Evolutionary conservation across 495 filamentous ascomycete genomes (phyloP).

Genomic region (Rostrohypoxylon terebratum): DNA sequence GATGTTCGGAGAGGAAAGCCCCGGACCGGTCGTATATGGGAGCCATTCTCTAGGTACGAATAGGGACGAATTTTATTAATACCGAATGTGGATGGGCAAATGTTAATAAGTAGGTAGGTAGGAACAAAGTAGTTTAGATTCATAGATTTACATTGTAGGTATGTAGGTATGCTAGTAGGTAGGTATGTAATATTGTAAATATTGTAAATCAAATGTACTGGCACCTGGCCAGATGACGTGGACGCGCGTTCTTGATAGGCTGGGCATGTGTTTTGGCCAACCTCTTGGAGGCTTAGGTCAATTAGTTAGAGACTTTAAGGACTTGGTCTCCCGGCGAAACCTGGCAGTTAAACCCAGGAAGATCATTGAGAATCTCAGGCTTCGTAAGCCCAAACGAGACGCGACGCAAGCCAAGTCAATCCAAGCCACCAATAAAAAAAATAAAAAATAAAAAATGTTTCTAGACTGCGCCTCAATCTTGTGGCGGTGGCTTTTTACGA

Average conservation of each 20-base stretch:
- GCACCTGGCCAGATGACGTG: constrained; percentile 42
- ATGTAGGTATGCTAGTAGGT: too few relatives aligned
- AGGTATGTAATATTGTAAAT: constrained; percentile 6
- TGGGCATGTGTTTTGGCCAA: constrained; percentile 5
- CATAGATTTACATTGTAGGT: too few relatives aligned
- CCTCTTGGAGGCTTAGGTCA: not conserved
- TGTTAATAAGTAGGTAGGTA: too few relatives aligned
- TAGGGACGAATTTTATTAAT: not conserved
- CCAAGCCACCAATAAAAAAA: too few relatives aligned
- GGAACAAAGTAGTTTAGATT: too few relatives aligned
- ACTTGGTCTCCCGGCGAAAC: not conserved
- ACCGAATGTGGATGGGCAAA: constrained; percentile 6
- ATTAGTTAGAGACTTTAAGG: not conserved
- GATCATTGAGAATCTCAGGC: not conserved
- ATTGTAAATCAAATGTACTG: constrained; percentile 14
- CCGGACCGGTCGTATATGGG: constrained; percentile 34
- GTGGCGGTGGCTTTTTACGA: constrained; percentile 31
- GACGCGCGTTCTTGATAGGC: constrained; percentile 36
- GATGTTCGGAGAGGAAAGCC: constrained; percentile 33
- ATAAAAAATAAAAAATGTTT: not conserved
- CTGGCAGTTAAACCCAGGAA: not conserved
- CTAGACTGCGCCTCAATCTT: constrained; percentile 22
- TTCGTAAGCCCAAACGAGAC: constrained; percentile 26
- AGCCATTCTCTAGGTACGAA: constrained; percentile 31
- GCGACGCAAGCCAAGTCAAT: constrained; percentile 23